Evolutionary conservation across 2,329 filamentous ascomycete genomes (phyloP), one percentile per base, ranked within the genome.

Genomic region (Scedosporium aurantiacum): DNA sequence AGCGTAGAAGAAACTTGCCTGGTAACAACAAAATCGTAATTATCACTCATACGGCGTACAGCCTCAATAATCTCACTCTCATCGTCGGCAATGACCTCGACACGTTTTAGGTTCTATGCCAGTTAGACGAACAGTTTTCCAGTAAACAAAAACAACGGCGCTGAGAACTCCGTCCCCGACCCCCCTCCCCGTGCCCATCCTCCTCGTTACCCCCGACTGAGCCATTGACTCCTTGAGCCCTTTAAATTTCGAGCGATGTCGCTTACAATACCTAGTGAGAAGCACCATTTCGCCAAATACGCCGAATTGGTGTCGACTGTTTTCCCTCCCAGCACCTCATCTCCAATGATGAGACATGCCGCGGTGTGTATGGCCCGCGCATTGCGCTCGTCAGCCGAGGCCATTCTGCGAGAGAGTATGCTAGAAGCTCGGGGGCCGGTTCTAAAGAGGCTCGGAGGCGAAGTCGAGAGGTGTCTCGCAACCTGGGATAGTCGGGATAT

Each of bases 271-370:
- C 84, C 84, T 14, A 84, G 69, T 3, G 74, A 74, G 67, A 87
- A 86, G 68, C 84, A 87, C 78, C 82, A 87, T 67, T 84, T 85
- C 40, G 84, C 84, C 71, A 86, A 74, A 65, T 79, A 85, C 43
- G 82, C 77, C 63, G 84, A 87, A 68, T 87, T 87, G 60, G 82
- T 86, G 83, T 86, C 66, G 25, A 78, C 65, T 72, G 91, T 92
- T 87, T 97, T 97, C 68, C 94, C 93, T 23, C 91, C 92, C 3
- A 97, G 80, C 4, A 97, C 91, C 74, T 97, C 93, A 75, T 97
- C 93, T n/a, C 93, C 93, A 68, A 99, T 97, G 63, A 99, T 91
- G 65, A 97, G 76, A 73, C 91, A 96, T 62, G 89, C 93, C 10
- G 93, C 94, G 56, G 92, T 97, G 70, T 91, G 86, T 67, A 97